Evolutionary conservation across 2,329 filamentous ascomycete species (phyloP).

Genomic region (Phyllachora maydis): DNA sequence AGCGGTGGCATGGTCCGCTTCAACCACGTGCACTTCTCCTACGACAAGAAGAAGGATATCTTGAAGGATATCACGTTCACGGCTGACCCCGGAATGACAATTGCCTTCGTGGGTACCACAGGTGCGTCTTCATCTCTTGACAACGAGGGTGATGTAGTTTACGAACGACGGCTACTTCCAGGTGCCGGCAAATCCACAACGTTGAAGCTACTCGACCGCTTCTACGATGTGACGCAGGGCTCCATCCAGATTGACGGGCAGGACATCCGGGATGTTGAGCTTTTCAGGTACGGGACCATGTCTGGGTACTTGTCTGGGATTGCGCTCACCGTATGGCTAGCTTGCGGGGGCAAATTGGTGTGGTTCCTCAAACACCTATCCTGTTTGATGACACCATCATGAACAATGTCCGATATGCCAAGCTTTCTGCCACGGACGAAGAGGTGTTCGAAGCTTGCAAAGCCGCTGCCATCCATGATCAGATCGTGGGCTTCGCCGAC

Average conservation of each 20-base stretch:
- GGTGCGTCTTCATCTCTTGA: no score
- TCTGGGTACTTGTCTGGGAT: neutral
- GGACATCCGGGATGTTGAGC: slow-evolving; percentile 30
- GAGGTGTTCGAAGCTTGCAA: slow-evolving; percentile 32
- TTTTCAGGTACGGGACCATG: slow-evolving; percentile 19
- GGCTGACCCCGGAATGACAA: slow-evolving; percentile 27
- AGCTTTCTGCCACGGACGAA: slow-evolving; percentile 28
- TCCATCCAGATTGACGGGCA: slow-evolving; percentile 33
- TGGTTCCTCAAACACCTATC: slow-evolving; percentile 33
- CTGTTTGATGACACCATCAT: slow-evolving; percentile 37
- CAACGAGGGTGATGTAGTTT: no score
- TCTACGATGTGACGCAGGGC: slow-evolving; percentile 33
- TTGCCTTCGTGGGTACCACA: slow-evolving; percentile 38
- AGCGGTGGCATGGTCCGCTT: slow-evolving; percentile 33
- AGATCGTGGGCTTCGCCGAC: slow-evolving; percentile 30
- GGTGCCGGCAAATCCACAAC: slow-evolving; percentile 39
- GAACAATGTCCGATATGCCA: slow-evolving; percentile 37
- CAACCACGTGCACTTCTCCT: slow-evolving; percentile 32
- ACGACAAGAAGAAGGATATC: slow-evolving; percentile 36
- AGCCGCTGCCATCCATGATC: slow-evolving; percentile 35
- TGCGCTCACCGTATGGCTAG: slow-evolving; percentile 11
- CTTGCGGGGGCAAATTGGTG: slow-evolving; percentile 29
- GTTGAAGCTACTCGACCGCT: slow-evolving; percentile 34
- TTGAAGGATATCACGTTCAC: slow-evolving; percentile 31
- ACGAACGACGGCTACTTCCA: no score